Evolutionary conservation across 257 asterid species (phyloP).

Genomic region (Cruciata laevipes): DNA sequence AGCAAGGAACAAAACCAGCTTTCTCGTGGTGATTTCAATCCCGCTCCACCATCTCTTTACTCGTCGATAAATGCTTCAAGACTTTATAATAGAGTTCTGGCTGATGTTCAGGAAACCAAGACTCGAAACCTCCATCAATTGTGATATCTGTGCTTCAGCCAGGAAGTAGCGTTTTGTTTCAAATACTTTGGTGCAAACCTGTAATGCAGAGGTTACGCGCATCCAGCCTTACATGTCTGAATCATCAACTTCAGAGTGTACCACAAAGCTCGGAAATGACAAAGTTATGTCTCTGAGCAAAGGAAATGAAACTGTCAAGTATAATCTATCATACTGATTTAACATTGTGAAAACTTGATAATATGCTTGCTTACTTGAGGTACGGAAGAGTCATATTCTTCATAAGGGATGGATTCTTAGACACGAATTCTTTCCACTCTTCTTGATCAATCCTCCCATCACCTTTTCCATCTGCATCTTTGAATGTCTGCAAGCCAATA

Average conservation of each 20-base stretch:
- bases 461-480: conserved; percentile 61
- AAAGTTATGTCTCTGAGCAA: conserved; percentile 60
- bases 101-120: not conserved
- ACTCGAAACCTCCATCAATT: not conserved
- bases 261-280: conserved; percentile 77
- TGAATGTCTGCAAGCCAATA: conserved; percentile 41
- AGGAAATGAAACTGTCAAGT: conserved; percentile 1
- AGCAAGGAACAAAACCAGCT: conserved; percentile 1
- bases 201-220: not conserved
- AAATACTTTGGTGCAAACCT: not conserved
- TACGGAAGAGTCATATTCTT: conserved; percentile 87
- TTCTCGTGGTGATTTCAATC: not conserved
- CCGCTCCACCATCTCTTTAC: not conserved
- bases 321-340: not conserved
- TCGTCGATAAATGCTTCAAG: not conserved
- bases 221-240: conserved; percentile 31
- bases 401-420: conserved; percentile 70
- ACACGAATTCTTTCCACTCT: conserved; percentile 79
- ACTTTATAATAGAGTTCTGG: not conserved
- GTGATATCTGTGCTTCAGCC: not conserved
- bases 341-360: not conserved
- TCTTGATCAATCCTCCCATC: conserved; percentile 83
- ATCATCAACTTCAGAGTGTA: conserved; percentile 51
- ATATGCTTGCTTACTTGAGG: conserved; percentile 45
- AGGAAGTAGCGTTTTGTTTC: not conserved